Evolutionary conservation across 2,329 filamentous ascomycete genomes (phyloP).

Genomic region (Ascochyta fabae): DNA sequence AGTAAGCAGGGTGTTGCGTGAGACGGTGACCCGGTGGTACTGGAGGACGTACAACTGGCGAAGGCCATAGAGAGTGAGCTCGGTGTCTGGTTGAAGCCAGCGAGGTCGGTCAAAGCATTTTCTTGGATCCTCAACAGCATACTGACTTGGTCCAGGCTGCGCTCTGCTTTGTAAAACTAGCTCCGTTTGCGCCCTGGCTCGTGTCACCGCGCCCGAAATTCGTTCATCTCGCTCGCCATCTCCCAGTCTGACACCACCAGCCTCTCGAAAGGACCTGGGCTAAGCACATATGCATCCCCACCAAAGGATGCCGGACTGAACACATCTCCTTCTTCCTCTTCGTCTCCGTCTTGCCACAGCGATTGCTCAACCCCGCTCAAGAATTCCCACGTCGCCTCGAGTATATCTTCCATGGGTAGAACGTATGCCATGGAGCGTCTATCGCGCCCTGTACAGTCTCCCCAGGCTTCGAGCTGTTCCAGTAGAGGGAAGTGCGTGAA

Average conservation of each 20-base stretch:
- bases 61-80: not conserved
- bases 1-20: not conserved
- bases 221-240: conserved; percentile 27
- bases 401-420: conserved; percentile 37
- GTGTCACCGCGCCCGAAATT: conserved; percentile 11
- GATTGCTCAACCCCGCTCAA: conserved; percentile 44
- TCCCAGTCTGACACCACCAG: conserved; percentile 29
- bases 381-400: conserved; percentile 44
- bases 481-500: conserved; percentile 37
- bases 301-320: conserved; percentile 6
- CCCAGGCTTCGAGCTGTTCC: conserved; percentile 45
- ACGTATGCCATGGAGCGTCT: conserved; percentile 41
- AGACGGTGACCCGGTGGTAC: not conserved
- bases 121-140: not conserved
- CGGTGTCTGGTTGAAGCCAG: not conserved
- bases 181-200: not conserved
- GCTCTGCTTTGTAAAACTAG: not conserved
- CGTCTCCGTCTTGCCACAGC: conserved; percentile 38
- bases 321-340: conserved; percentile 22
- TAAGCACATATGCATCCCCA: conserved; percentile 10
- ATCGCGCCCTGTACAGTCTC: conserved; percentile 39
- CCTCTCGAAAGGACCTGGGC: conserved; percentile 10
- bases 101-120: not conserved
- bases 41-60: conserved; percentile 3
- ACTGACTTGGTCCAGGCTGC: not conserved